Evolutionary conservation across 2,329 filamentous ascomycete genomes (phyloP), one percentile per base, ranked within the genome.

Genomic region (Ascosphaera pollenicola): DNA sequence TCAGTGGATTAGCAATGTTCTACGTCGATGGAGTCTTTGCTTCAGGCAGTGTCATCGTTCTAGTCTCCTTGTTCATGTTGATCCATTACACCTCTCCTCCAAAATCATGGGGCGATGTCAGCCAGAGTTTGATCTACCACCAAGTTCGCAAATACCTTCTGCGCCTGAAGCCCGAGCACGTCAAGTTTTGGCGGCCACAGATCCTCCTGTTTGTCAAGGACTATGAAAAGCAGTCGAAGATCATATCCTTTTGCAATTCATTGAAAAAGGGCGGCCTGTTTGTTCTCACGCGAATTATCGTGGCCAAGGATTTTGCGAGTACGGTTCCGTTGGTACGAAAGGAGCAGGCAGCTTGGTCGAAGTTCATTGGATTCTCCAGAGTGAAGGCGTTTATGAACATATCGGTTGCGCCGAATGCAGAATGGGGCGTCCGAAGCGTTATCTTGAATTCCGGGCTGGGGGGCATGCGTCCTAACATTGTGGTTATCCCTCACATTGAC

Each of bases 331-430:
- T 92, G 55, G 81, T 80, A 3, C 78, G 79, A 44, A 64, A 77
- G 16, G 82, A 91, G 51, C 82, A 91, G 52, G 69, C 72, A 10
- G 73, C 79, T 0, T 89, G 83, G 83, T 78, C 78, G 18, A 83
- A 78, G 47, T 85, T 85, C 46, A 87, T 92, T 36, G 82, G 91
- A 48, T 83, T 75, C 46, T 83, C 80, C 1, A 75, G 72, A 47
- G 83, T 91, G 51, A 92, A 92, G 55, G 83, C 83, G 0, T 92
- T 92, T 51, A 76, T 91, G 10, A 85, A 92, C 47, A 70, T 92
- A 39, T 74, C 79, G 11, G 80, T 92, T 53, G 82, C 81, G 1
- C 83, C 83, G 0, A 72, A 73, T 2, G 71, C 85, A 21, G 83
- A 79, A 49, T 92, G 83, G 83, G 83, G 83, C 1, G 70, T 82